Evolutionary conservation across 192 early-diverging fungal species (phyloP), one percentile per base, ranked within the genome.

Genomic region (Gamsiella multidivaricata): DNA sequence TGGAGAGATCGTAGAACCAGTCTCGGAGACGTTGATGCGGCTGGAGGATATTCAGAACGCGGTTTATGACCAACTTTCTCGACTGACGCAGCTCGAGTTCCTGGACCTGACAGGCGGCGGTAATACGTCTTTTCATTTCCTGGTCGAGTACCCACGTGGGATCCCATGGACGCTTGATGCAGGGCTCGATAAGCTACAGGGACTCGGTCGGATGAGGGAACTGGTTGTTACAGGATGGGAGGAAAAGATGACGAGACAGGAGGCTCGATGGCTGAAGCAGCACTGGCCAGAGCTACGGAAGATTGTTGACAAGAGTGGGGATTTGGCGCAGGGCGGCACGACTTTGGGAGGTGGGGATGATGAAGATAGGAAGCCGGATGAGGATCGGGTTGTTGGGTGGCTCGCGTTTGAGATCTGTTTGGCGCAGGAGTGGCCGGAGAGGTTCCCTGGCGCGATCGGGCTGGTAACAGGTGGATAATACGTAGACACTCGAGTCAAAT

Each of bases 351-450:
- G 6, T 14, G 9, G n/a, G 31, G 51, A 56, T 6, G 33, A 54
- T 10, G 36, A 17, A 3, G 36, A 59, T 0, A 37, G 33, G 31
- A 56, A 15, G 20, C 54, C 57, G 29, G 32, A 56, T 26, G 57
- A 59, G 11, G 56, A 52, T 0, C 50, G 41, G 25, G 57, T 60
- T 9, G 37, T 69, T 31, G 67, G 67, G 0, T 69, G 67, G 67
- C 57, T 69, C 20, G 67, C 67, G 5, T 69, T 69, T 28, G 25
- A 52, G 31, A 69, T 69, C 8, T 69, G 67, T 53, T 49, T 69
- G 3, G 46, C 56, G 12, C 67, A 69, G 25, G 67, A 69, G 31
- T 69, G 67, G 67, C 67, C 67, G 3, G 67, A 52, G 37, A 41
- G 67, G 3, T 69, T 69, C n/a, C 33, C 65, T 18, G 39, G 39